Percentiles rank a stretch among this genome's conserved stretches.
Evolutionary conservation across 495 filamentous ascomycete species (phyloP).

Genomic region (Penicillium odoratum): DNA sequence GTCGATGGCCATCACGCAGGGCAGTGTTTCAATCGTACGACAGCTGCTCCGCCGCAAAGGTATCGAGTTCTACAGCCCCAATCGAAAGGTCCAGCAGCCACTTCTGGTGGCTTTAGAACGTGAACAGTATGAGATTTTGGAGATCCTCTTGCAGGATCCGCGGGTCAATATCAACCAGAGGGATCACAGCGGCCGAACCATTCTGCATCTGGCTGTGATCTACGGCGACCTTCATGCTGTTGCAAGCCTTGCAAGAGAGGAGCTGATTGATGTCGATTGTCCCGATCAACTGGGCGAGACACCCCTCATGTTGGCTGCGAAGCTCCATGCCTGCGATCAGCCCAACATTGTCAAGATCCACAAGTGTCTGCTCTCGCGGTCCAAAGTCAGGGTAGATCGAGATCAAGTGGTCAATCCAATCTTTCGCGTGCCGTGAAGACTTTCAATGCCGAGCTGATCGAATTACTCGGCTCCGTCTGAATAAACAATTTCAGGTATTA

Average conservation of each 20-base stretch:
- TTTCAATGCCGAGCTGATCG: background rate
- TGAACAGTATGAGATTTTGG: conserved; percentile 6
- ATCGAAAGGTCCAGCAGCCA: background rate
- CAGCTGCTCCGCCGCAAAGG: background rate
- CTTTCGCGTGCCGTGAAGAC: background rate
- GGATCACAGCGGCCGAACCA: background rate
- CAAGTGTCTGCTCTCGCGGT: background rate
- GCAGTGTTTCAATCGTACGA: background rate
- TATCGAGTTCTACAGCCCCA: background rate
- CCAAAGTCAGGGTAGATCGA: background rate
- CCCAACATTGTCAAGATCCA: background rate
- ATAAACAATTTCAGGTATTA: background rate
- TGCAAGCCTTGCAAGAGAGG: background rate
- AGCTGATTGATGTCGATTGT: background rate
- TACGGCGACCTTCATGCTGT: conserved; percentile 1
- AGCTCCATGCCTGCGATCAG: background rate
- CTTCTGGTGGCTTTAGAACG: conserved; percentile 7
- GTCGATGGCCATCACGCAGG: conserved; percentile 2
- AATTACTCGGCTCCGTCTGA: background rate
- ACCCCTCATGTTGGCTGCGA: background rate
- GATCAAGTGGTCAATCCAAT: too few species aligned
- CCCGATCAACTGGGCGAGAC: conserved; percentile 1
- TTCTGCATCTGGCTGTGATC: conserved; percentile 4
- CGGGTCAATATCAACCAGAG: background rate
- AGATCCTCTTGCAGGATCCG: background rate